Conservation (phyloP, 257 asterid species). For the Knoxia roxburghii region DNA sequence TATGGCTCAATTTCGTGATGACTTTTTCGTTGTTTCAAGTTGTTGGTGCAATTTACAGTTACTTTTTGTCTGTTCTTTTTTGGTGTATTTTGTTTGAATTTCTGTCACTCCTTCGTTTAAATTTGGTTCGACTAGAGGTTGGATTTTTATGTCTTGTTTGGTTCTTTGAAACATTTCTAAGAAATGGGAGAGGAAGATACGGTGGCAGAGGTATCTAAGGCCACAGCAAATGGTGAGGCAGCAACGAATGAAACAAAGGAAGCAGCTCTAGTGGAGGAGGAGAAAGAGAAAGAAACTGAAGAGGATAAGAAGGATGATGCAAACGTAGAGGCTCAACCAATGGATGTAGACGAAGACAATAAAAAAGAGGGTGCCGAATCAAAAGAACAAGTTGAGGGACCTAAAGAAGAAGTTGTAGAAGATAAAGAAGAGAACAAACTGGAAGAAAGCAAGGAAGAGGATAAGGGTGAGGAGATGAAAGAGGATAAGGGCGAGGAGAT, state of each 20-base stretch:
- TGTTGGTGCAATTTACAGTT: background rate
- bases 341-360: slow-evolving; percentile 11
- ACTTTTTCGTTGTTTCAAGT: background rate
- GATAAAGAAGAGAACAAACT: background rate
- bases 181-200: slow-evolving; percentile 60
- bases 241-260: background rate
- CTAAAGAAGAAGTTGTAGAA: slow-evolving; percentile 5
- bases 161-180: slow-evolving; percentile 11
- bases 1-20: background rate
- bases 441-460: slow-evolving; percentile 6
- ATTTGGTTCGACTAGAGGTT: slow-evolving; percentile 1
- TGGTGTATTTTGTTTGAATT: background rate
- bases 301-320: slow-evolving; percentile 4
- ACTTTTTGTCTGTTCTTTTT: background rate
- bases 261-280: background rate
- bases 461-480: background rate
- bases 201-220: slow-evolving; percentile 38
- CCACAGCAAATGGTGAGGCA: slow-evolving; percentile 37
- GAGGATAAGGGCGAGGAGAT: slow-evolving; percentile 11
- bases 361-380: slow-evolving; percentile 5
- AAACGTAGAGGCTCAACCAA: slow-evolving; percentile 5
- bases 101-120: background rate
- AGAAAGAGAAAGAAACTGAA: slow-evolving; percentile 8
- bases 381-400: slow-evolving; percentile 8
- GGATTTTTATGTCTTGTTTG: slow-evolving; percentile 4